A percentile compares a stretch with the other conserved stretches of the same genome.
Conservation (phyloP, 768 basidiomycete species). For the Pleurotus giganteus region DNA sequence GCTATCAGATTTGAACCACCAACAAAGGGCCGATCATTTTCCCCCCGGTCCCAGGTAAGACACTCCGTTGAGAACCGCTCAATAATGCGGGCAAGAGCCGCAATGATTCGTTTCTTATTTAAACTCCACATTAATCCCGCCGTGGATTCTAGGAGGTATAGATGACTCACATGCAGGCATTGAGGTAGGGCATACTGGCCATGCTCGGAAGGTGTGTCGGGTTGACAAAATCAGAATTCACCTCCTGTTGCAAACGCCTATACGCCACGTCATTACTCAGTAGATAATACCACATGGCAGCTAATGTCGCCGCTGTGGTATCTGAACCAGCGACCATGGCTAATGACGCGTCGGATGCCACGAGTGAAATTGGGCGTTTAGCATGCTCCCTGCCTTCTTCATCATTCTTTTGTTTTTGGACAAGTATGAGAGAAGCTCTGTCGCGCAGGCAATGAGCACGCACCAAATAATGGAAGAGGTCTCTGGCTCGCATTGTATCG, state of each 20-base stretch:
- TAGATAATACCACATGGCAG: slow-evolving; percentile 32
- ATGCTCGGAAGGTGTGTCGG: slow-evolving; percentile 23
- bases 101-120: slow-evolving; percentile 46
- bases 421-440: background rate
- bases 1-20: slow-evolving; percentile 12
- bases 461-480: slow-evolving; percentile 40
- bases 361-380: slow-evolving; percentile 27
- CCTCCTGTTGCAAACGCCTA: slow-evolving; percentile 30
- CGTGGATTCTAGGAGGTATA: background rate
- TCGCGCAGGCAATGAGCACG: slow-evolving; percentile 8
- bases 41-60: slow-evolving; percentile 32
- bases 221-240: slow-evolving; percentile 25
- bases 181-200: slow-evolving; percentile 33
- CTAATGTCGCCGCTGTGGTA: slow-evolving; percentile 34
- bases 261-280: slow-evolving; percentile 29
- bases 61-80: slow-evolving; percentile 43
- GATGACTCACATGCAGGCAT: slow-evolving; percentile 31
- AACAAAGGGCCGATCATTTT: slow-evolving; percentile 39
- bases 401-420: slow-evolving; percentile 29
- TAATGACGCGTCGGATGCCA: slow-evolving; percentile 35
- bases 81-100: slow-evolving; percentile 49
- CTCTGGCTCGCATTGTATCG: slow-evolving; percentile 18
- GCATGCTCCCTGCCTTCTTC: slow-evolving; percentile 33
- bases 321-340: slow-evolving; percentile 43
- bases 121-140: background rate